phyloP scores from a whole-genome alignment of 306 rosid genomes.

The Astragalus membranaceus region DNA sequence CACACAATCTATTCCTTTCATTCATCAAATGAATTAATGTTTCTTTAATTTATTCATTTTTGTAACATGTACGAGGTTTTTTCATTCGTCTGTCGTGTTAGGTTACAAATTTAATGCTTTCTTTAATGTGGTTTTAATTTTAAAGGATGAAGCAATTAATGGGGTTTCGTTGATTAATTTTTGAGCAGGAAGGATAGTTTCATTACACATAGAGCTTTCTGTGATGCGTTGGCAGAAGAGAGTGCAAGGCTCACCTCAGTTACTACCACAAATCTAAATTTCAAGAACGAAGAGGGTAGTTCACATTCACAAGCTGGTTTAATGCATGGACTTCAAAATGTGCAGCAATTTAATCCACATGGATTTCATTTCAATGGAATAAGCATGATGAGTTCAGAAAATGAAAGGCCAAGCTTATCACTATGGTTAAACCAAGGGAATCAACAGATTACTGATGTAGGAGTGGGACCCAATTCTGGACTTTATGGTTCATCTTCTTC shows the following conservation, averaged over 20 bases:
- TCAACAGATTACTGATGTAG: slow-evolving; percentile 22
- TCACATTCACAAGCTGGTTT: slow-evolving; percentile 29
- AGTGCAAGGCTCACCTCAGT: slow-evolving; percentile 71
- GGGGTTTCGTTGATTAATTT: not conserved
- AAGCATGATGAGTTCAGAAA: not conserved
- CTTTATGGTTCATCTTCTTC: slow-evolving; percentile 24
- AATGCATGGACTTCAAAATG: slow-evolving; percentile 29
- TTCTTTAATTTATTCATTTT: not conserved
- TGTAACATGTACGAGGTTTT: slow-evolving; percentile 30
- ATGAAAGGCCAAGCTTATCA: slow-evolving; percentile 58
- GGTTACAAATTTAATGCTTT: slow-evolving; percentile 36
- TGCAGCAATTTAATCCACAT: slow-evolving; percentile 37
- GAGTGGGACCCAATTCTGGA: slow-evolving; percentile 31
- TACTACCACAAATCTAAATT: slow-evolving; percentile 46
- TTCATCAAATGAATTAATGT: slow-evolving; percentile 20
- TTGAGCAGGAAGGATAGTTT: slow-evolving; percentile 86
- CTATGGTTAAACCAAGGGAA: slow-evolving; percentile 66
- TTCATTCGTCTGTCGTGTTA: not conserved
- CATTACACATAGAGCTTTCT: slow-evolving; percentile 94
- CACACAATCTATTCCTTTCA: not conserved
- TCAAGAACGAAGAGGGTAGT: slow-evolving; percentile 43
- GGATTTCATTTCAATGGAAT: slow-evolving; percentile 26
- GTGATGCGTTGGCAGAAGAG: slow-evolving; percentile 95
- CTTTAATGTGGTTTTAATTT: not conserved
- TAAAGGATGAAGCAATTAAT: slow-evolving; percentile 24